Base-by-base conservation (phyloP, 208 protist genomes). In the Crithidia bombi region DNA sequence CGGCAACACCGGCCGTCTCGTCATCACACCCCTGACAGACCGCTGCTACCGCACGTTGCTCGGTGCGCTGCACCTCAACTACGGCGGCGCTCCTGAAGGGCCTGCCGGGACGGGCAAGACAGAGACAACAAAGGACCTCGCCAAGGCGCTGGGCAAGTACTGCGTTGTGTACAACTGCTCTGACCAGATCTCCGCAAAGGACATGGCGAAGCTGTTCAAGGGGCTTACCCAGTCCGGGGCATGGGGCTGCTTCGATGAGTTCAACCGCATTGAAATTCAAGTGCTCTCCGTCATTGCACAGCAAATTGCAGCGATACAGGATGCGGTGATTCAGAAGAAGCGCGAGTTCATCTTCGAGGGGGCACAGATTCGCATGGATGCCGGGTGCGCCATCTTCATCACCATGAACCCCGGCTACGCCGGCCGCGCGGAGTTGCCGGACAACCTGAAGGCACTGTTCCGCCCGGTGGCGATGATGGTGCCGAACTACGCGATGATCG, bases 381-480 rank as follows among this genome's bases (percentile, higher is more conserved):
- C 84, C 9, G 91, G 93, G 12, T 99, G 95, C 75, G 90, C 95
- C 62, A 88, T 98, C 64, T 99, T 99, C 82, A 94, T 99, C 73
- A 99, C 98, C 19, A 99, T 99, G 98, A 99, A 99, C 79, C 98
- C 98, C 11, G 97, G 97, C 59, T 99, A 99, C 80, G 97, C 98
- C 0, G 98, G 98, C 28, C 92, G 98, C 57, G 95, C 97, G 6
- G 97, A 99, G 79, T 84, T 99, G 51, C 98, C 98, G 0, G 98
- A 99, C 83, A 99, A 99, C 72, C 82, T 99, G 33, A 99, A 99
- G 83, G 97, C 97, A 14, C 91, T 99, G 25, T 99, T 99, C 88
- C 86, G 98, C n/a, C 98, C 98, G 3, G 98, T 99, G 32, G 95
- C 98, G 32, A 99, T 99, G 95, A 98, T 98, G 95, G 92, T 99